These are phyloP conservation scores for Hericium alpestre DNA, from an alignment of 768 basidiomycete species.

Conservation along the genomic window DNA sequence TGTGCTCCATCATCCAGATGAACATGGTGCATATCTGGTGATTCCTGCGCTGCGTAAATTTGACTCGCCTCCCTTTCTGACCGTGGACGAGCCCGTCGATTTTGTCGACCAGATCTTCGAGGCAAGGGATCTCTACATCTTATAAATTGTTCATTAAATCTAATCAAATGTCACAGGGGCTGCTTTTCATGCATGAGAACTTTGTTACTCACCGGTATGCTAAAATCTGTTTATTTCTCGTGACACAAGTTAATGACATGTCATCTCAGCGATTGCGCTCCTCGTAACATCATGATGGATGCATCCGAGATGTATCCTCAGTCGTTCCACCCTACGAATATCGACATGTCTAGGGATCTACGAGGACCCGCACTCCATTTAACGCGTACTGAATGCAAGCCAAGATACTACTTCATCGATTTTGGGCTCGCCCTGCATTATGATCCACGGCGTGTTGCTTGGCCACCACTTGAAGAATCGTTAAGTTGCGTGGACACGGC, in stretches of 20 bases:
- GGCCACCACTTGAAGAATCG: background rate
- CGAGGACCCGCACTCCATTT: background rate
- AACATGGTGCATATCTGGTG: constrained; percentile 19
- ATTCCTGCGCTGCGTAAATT: constrained; percentile 21
- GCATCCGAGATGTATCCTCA: background rate
- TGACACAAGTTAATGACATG: background rate
- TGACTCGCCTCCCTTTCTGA: constrained; percentile 21
- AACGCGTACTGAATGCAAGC: constrained; percentile 14
- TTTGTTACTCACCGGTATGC: background rate
- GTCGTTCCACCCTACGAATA: background rate
- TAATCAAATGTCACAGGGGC: background rate
- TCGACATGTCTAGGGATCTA: background rate
- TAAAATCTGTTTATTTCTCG: no score
- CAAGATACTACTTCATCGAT: constrained; percentile 18
- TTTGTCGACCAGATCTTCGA: constrained; percentile 24
- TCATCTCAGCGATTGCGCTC: background rate
- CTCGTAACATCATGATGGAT: constrained; percentile 1
- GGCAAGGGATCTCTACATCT: constrained; percentile 10
- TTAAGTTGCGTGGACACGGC: constrained; percentile 9
- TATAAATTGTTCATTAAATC: background rate
- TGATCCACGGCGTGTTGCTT: constrained; percentile 5
- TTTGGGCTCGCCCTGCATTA: constrained; percentile 14
- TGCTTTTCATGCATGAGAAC: background rate
- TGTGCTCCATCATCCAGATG: constrained; percentile 6
- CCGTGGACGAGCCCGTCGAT: constrained; percentile 24